Conservation (phyloP, 805 yeast species). For the Hagleromyces aurorensis region DNA sequence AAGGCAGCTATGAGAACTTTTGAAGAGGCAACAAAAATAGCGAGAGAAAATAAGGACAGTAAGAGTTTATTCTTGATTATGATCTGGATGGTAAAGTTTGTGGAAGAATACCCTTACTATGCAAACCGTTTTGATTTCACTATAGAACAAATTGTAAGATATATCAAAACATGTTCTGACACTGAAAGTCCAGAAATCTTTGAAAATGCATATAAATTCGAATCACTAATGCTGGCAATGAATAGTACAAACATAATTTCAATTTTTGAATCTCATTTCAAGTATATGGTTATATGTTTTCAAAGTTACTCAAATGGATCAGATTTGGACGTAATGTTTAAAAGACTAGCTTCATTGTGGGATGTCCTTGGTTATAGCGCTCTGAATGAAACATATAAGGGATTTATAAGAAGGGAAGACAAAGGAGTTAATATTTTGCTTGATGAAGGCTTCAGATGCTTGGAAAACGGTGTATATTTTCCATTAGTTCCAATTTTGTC, state of each 20-base stretch:
- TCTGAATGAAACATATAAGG: slow-evolving; percentile 13
- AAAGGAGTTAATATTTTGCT: slow-evolving; percentile 7
- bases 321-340: slow-evolving; percentile 15
- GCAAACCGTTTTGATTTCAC: slow-evolving; percentile 44
- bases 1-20: slow-evolving; percentile 69
- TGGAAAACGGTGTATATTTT: slow-evolving; percentile 28
- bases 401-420: background rate
- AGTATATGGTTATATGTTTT: slow-evolving; percentile 48
- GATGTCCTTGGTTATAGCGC: slow-evolving; percentile 15
- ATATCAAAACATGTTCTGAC: slow-evolving; percentile 32
- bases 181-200: slow-evolving; percentile 24
- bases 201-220: slow-evolving; percentile 60
- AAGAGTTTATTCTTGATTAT: slow-evolving; percentile 63
- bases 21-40: slow-evolving; percentile 81
- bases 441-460: slow-evolving; percentile 4
- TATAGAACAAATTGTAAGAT: slow-evolving; percentile 59
- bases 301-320: slow-evolving; percentile 32
- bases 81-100: slow-evolving; percentile 65
- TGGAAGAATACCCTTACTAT: slow-evolving; percentile 58
- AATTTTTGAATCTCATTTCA: slow-evolving; percentile 48
- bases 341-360: slow-evolving; percentile 15
- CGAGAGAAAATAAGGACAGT: slow-evolving; percentile 75
- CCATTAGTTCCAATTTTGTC: slow-evolving; percentile 35
- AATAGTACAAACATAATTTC: slow-evolving; percentile 41
- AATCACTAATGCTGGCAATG: slow-evolving; percentile 46